Conservation (phyloP, 2,329 filamentous ascomycete species). For the Raffaelea arxii region DNA sequence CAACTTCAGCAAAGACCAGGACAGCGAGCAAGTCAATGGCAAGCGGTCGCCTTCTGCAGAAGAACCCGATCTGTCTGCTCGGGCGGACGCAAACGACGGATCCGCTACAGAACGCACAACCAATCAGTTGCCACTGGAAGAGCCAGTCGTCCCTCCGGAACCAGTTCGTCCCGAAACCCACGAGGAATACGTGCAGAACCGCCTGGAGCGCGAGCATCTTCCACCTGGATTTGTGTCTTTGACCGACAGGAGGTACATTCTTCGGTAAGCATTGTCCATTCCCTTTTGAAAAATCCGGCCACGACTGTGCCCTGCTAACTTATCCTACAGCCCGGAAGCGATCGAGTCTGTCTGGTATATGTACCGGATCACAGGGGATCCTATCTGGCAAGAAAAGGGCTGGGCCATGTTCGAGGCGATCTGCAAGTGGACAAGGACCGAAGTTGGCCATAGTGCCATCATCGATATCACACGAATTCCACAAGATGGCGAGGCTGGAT, state of each 20-base stretch:
- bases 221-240: conserved; percentile 42
- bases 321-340: conserved; percentile 58
- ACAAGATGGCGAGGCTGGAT: conserved; percentile 16
- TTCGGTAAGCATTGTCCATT: conserved; percentile 37
- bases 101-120: not conserved
- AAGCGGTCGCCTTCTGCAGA: not conserved
- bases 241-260: conserved; percentile 42
- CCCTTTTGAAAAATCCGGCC: not conserved
- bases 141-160: conserved; percentile 18
- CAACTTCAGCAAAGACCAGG: conserved; percentile 12
- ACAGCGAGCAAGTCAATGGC: not conserved
- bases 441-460: conserved; percentile 62
- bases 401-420: conserved; percentile 79
- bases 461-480: conserved; percentile 44
- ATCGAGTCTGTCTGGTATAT: conserved; percentile 86
- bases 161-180: conserved; percentile 38
- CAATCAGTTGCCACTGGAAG: conserved; percentile 3
- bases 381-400: conserved; percentile 65
- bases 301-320: conserved; percentile 9
- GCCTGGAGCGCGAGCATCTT: conserved; percentile 33
- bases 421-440: conserved; percentile 53
- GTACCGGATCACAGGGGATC: conserved; percentile 79
- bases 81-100: no score
- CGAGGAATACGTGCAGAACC: conserved; percentile 39
- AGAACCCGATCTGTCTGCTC: not conserved